Percentiles rank a stretch among this genome's conserved stretches.
These are phyloP conservation scores for Termitomyces sp. DNA, from an alignment of 768 basidiomycete species.

Conservation along the genomic window DNA sequence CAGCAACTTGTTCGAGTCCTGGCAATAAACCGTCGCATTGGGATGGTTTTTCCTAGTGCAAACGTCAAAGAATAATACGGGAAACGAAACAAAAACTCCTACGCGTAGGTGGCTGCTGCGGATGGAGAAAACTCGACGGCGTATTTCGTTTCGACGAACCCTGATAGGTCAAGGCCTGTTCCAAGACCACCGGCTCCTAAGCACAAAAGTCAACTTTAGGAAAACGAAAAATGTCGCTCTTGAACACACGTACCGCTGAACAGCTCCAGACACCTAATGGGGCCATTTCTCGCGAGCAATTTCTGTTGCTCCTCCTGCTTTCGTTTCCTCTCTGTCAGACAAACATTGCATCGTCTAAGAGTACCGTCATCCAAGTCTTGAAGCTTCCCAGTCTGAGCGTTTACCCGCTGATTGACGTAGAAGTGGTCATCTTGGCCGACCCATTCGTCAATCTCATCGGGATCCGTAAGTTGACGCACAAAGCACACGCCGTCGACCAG, in stretches of 20 bases:
- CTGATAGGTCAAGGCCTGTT: constrained; percentile 59
- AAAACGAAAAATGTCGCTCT: background rate
- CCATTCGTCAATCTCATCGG: constrained; percentile 41
- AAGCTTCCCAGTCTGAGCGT: constrained; percentile 16
- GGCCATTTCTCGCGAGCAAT: constrained; percentile 34
- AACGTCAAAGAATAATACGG: background rate
- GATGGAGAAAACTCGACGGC: constrained; percentile 64
- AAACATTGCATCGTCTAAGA: constrained; percentile 37
- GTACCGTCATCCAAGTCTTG: constrained; percentile 14
- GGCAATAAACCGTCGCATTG: constrained; percentile 55
- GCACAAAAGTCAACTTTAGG: background rate
- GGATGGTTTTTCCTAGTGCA: constrained; percentile 59
- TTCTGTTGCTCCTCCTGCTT: constrained; percentile 23
- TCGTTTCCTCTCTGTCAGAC: constrained; percentile 30
- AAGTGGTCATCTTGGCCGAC: constrained; percentile 55
- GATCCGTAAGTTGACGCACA: constrained; percentile 35
- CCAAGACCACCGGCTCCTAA: constrained; percentile 75
- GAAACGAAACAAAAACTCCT: constrained; percentile 1
- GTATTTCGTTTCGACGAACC: constrained; percentile 61
- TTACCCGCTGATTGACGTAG: constrained; percentile 40
- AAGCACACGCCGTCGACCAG: constrained; percentile 54
- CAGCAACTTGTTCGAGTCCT: constrained; percentile 58
- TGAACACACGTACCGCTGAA: constrained; percentile 51
- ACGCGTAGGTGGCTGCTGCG: constrained; percentile 66
- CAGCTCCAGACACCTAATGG: constrained; percentile 59